Percentiles rank a stretch among this genome's conserved stretches.
Evolutionary conservation across 495 filamentous ascomycete genomes (phyloP).

Genomic region (Massariosphaeria phaeospora): DNA sequence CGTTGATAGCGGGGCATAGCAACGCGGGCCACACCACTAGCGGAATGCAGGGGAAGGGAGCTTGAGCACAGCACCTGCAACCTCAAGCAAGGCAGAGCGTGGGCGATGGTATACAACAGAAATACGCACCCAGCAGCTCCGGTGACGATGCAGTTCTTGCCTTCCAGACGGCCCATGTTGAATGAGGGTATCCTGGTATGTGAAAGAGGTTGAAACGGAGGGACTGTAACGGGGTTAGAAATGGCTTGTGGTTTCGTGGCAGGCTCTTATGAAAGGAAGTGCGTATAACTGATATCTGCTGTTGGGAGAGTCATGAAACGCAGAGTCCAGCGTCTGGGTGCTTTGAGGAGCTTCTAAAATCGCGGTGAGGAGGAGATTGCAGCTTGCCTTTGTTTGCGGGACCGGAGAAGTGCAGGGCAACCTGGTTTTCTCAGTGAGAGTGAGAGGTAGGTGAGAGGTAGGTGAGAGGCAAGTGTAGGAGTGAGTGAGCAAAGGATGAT

Average conservation of each 20-base stretch:
- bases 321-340: too few species aligned
- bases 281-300: conserved; percentile 22
- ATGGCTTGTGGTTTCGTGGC: too few species aligned
- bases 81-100: too few species aligned
- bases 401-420: not conserved
- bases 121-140: conserved; percentile 78
- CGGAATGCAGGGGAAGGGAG: too few species aligned
- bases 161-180: conserved; percentile 58
- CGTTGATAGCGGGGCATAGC: too few species aligned
- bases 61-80: too few species aligned
- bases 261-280: too few species aligned
- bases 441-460: not conserved
- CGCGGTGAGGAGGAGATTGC: too few species aligned
- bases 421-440: too few species aligned
- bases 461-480: not conserved
- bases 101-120: not conserved
- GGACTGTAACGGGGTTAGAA: conserved; percentile 1
- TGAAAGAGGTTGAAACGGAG: not conserved
- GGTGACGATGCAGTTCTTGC: conserved; percentile 92
- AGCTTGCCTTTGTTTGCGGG: not conserved
- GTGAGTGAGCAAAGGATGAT: not conserved
- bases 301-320: too few species aligned
- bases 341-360: too few species aligned
- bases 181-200: conserved; percentile 4
- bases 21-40: too few species aligned